phyloP scores from a whole-genome alignment of 2,329 filamentous ascomycete genomes.

The Emmonsiellopsis sp. region DNA sequence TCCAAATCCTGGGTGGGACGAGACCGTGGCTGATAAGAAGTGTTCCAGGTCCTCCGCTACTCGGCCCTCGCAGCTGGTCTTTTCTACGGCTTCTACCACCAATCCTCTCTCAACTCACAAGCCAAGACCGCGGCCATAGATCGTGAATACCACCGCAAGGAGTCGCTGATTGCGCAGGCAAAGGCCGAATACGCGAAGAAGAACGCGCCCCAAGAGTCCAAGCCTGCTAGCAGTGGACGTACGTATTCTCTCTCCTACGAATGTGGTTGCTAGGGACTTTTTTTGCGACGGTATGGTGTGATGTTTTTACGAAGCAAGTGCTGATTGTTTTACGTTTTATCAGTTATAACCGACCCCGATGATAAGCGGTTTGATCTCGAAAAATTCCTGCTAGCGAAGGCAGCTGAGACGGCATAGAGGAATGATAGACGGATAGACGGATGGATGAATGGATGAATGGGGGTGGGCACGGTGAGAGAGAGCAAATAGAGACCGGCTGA shows the following conservation, averaged over 20 bases:
- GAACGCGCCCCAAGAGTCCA: constrained; percentile 45
- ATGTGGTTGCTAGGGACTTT: neutral
- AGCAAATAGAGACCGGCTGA: neutral
- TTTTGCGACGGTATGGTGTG: neutral
- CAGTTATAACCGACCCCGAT: constrained; percentile 66
- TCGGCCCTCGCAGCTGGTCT: constrained; percentile 84
- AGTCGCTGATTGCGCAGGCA: constrained; percentile 82
- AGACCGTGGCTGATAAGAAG: neutral
- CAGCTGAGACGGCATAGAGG: constrained; percentile 31
- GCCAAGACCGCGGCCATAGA: constrained; percentile 63
- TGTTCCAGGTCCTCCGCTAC: constrained; percentile 80
- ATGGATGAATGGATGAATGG: constrained; percentile 11
- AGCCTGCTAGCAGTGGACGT: constrained; percentile 25
- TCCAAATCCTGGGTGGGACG: neutral
- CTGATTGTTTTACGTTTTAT: constrained; percentile 1
- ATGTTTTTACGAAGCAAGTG: neutral
- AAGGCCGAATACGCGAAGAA: constrained; percentile 85
- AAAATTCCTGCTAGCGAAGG: constrained; percentile 62
- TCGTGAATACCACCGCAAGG: constrained; percentile 83
- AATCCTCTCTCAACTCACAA: constrained; percentile 65
- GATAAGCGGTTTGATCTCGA: constrained; percentile 92
- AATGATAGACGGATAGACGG: constrained; percentile 15
- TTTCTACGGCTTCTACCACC: constrained; percentile 93
- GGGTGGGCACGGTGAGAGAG: neutral
- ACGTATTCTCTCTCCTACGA: constrained; percentile 2